Conservation (phyloP, 1,139 yeast species). For the Spathaspora sp. region DNA sequence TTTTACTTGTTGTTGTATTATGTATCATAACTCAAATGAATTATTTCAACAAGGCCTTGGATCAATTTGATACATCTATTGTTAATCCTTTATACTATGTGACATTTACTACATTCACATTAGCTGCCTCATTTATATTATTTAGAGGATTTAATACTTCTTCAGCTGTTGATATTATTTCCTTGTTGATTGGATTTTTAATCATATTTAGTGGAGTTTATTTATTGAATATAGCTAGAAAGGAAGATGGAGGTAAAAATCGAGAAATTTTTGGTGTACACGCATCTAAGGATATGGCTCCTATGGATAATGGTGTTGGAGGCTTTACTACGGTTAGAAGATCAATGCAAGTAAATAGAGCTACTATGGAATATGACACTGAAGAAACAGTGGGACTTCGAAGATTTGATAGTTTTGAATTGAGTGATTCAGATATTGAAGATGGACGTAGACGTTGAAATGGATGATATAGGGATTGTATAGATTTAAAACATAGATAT, state of each 20-base stretch:
- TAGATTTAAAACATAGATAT: neutral
- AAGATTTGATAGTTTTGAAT: constrained; percentile 61
- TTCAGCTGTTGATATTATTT: constrained; percentile 75
- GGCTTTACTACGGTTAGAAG: constrained; percentile 62
- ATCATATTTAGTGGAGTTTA: constrained; percentile 89
- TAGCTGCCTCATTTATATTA: constrained; percentile 81
- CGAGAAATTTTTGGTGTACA: constrained; percentile 66
- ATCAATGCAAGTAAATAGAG: constrained; percentile 64
- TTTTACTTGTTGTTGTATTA: constrained; percentile 72
- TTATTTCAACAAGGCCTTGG: constrained; percentile 89
- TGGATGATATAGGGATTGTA: neutral
- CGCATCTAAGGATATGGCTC: constrained; percentile 54
- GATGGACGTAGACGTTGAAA: constrained; percentile 4
- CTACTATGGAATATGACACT: constrained; percentile 32
- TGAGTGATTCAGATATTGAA: constrained; percentile 44
- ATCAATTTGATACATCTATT: constrained; percentile 89
- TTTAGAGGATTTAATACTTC: constrained; percentile 88
- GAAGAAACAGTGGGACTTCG: constrained; percentile 61
- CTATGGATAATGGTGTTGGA: constrained; percentile 83
- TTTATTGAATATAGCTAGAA: constrained; percentile 74
- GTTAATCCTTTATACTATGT: constrained; percentile 91
- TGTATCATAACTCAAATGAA: constrained; percentile 92
- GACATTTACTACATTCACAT: constrained; percentile 86
- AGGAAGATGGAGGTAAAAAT: constrained; percentile 54
- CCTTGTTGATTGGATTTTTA: constrained; percentile 83